These are phyloP conservation scores for Fusarium incarnatum DNA, from an alignment of 2,329 filamentous ascomycete genomes.

Conservation along the genomic window DNA sequence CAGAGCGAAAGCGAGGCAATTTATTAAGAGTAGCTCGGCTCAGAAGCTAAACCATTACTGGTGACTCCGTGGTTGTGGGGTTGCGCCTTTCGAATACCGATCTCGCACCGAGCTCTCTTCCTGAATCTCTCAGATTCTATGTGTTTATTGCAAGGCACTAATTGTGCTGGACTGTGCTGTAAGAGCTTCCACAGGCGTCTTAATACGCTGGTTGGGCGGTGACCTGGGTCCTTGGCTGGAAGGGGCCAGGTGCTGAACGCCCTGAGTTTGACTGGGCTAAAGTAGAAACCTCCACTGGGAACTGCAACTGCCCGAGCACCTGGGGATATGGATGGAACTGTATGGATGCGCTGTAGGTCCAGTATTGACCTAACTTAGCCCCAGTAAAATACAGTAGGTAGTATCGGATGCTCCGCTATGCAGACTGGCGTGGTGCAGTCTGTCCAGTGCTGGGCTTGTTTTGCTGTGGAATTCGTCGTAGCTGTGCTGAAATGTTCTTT, in stretches of 20 bases:
- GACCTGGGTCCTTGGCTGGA: slow-evolving; percentile 2
- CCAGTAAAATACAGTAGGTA: slow-evolving; percentile 8
- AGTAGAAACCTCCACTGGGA: slow-evolving; percentile 6
- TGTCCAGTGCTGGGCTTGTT: slow-evolving; percentile 14
- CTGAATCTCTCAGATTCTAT: slow-evolving; percentile 18
- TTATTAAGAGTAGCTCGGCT: slow-evolving; percentile 31
- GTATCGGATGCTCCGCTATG: slow-evolving; percentile 32
- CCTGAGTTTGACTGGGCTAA: slow-evolving; percentile 4
- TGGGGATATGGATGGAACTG: not conserved
- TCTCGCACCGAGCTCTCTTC: slow-evolving; percentile 35
- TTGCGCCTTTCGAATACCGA: slow-evolving; percentile 26
- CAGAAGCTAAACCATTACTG: slow-evolving; percentile 37
- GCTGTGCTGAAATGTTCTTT: slow-evolving; percentile 60
- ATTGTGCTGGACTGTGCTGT: slow-evolving; percentile 6
- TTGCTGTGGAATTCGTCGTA: slow-evolving; percentile 42
- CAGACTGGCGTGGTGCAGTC: not conserved
- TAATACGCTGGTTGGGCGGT: not conserved
- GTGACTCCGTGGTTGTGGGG: slow-evolving; percentile 30
- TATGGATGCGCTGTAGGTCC: slow-evolving; percentile 1
- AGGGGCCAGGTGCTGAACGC: slow-evolving; percentile 2
- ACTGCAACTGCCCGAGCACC: not conserved
- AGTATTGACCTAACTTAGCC: slow-evolving; percentile 4
- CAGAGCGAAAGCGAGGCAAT: slow-evolving; percentile 20
- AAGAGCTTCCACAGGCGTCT: not conserved
- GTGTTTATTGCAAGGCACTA: slow-evolving; percentile 8